Evolutionary conservation across 352 stramenopile species (phyloP), one percentile per base, ranked within the genome.

Genomic region (Globisporangium canariense): DNA sequence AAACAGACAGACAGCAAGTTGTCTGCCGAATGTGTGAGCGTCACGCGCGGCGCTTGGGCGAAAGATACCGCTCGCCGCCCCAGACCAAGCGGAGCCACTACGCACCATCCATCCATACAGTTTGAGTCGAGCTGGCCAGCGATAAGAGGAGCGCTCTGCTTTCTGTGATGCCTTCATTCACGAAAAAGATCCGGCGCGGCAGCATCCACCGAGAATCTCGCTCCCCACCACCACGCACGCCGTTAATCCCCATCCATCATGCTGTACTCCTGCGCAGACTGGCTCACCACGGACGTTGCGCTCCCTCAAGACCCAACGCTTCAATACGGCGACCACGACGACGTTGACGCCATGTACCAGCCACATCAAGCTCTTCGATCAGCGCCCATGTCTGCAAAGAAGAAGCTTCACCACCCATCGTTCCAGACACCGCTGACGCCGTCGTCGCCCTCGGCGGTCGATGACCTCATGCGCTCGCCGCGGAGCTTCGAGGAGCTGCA

Each of bases 201-300:
- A 41, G 4, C 36, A 41, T 25, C 58, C n/a, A 64, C 22, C 28
- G 3, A 30, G 10, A 18, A 28, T 28, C 25, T 28, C 25, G 25
- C 25, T n/a, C 30, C 30, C n/a, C 4, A 6, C 34, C 10, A 4
- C 25, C 25, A 28, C 25, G 25, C 25, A 28, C 25, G 1, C 16
- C 4, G 9, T n/a, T 9, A 40, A 16, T 10, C 38, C 2, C 41
- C 34, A 43, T 8, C 41, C 34, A 43, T 8, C 1, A 69, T 66
- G 64, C 50, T 69, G 28, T 68, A 68, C 38, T 70, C 65, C n/a
- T 70, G 52, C 36, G 60, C 65, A 1, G 65, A 70, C 51, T 68
- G 65, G 60, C 53, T 70, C 30, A 46, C 54, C 13, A 40, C 45
- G 6, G 62, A 59, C 16, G 20, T 14, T 2, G n/a, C 46, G 8